Base-by-base conservation (phyloP, 169 alveolate species). In the Cryptosporidium ubiquitum region DNA sequence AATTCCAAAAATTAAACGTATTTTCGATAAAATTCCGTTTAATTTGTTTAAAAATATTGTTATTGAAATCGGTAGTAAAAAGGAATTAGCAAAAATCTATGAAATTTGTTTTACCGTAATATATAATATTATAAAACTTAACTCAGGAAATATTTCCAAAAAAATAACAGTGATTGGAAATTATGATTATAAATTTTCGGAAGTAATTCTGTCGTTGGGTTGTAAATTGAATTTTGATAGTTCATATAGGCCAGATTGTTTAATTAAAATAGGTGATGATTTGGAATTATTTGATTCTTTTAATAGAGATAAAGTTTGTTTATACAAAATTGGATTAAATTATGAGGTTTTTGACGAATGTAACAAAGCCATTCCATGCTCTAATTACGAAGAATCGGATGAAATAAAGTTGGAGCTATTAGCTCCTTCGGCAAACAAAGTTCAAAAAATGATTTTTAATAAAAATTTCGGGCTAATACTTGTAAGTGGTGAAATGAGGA, bases 161-260 rank as follows among this genome's bases (percentile, higher is more conserved):
- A 61, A 57, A 55, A 73, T 73, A 18, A 37, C 68, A 5, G 70
- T 73, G n/a, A 39, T 73, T 73, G 85, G 85, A 16, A 40, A 73
- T 55, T 26, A 18, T 26, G 70, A 73, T 52, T 12, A 55, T 0
- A 55, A 73, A 33, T 33, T 73, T 40, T 52, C 29, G 16, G 39
- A 73, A 52, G n/a, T 57, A 58, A 26, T 73, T 16, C 20, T 20
- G 16, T 73, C 85, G 6, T 37, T 73, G 37, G 85, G 85, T 1
- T 73, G 85, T 55, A 73, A 73, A 39, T 37, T 52, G 14, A 37
- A 31, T 5, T 18, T 73, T 6, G 69, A 42, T 31, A 61, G 26
- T 51, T 52, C 18, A 73, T 16, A 20, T 29, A 12, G 18, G 1
- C 85, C 85, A 31, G 85, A 73, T 18, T 73, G 85, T 39, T n/a